Evolutionary conservation across 2,329 filamentous ascomycete genomes (phyloP), one percentile per base, ranked within the genome.

Genomic region (Zymoseptoria brevis): DNA sequence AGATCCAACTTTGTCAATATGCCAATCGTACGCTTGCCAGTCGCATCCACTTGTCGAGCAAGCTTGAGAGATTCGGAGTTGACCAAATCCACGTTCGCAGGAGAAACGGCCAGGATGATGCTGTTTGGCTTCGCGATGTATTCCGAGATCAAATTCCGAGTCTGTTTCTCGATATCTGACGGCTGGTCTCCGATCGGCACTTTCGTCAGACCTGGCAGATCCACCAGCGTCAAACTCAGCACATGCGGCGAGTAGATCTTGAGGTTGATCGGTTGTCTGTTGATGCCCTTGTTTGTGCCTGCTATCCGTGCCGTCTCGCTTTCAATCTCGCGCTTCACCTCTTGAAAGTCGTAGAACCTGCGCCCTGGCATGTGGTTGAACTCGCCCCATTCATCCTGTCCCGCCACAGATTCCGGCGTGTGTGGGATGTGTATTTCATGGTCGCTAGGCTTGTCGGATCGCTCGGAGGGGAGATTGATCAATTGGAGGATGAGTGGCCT

Each of bases 111-210:
- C 56, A 99, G 83, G 65, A 99, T 87, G 71, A 99, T 96, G 76
- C 93, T 96, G 81, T 99, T 99, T 13, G 94, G 93, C 78, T 99
- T 99, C 59, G 92, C 92, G 71, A 97, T 99, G 73, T 96, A 99
- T 78, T 99, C 94, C 58, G 92, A 89, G 69, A 99, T 97, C 69
- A 99, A 83, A 67, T 90, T 96, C 65, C 93, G 85, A 30, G 94
- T 99, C 77, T 99, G 94, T 76, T 96, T 97, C 80, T 99, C 94
- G 71, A 99, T 99, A 72, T 99, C 94, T 69, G 89, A 87, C 7
- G 94, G 94, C 74, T 99, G 94, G 74, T 99, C 94, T 66, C 94
- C 94, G 74, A 99, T 97, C 29, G 94, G 94, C 74, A 90, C 88
- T 83, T 99, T 97, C 69, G 94, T 99, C 72, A 99, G 79, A 68